These are phyloP conservation scores for Botryotinia convoluta DNA, from an alignment of 2,329 filamentous ascomycete species.

Conservation along the genomic window DNA sequence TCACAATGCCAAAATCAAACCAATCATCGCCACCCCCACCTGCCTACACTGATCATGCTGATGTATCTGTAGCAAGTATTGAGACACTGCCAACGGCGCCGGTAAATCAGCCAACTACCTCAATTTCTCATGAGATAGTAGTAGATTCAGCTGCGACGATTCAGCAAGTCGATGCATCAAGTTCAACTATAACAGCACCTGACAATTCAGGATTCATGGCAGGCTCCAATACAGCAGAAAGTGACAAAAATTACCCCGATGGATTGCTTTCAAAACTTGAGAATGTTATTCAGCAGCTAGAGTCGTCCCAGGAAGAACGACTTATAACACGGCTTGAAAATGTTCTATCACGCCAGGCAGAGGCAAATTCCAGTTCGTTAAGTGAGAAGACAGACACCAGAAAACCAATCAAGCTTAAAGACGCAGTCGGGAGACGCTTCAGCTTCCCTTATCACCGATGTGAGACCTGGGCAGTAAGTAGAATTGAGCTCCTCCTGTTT, in stretches of 20 bases:
- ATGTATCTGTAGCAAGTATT: not conserved
- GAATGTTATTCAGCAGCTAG: not conserved
- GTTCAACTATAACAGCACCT: not conserved
- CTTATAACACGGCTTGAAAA: conserved; percentile 6
- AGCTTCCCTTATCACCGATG: conserved; percentile 88
- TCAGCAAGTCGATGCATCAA: not conserved
- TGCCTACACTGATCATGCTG: not conserved
- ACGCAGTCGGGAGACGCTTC: conserved; percentile 87
- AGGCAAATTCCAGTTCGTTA: not conserved
- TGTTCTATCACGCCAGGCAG: not conserved
- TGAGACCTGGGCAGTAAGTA: conserved; percentile 74
- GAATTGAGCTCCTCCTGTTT: not conserved
- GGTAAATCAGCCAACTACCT: not conserved
- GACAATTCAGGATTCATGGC: not conserved
- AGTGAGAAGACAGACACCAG: not conserved
- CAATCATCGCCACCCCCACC: not conserved
- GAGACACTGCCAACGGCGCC: too few relatives aligned
- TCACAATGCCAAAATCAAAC: not conserved
- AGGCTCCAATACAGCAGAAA: not conserved
- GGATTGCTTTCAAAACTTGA: not conserved
- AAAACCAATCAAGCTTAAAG: conserved; percentile 73
- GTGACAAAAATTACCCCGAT: not conserved
- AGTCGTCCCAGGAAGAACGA: conserved; percentile 4
- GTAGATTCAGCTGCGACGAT: not conserved
- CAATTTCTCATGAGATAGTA: not conserved